phyloP scores from a whole-genome alignment of 768 basidiomycete species.

The Mycena floridula region DNA sequence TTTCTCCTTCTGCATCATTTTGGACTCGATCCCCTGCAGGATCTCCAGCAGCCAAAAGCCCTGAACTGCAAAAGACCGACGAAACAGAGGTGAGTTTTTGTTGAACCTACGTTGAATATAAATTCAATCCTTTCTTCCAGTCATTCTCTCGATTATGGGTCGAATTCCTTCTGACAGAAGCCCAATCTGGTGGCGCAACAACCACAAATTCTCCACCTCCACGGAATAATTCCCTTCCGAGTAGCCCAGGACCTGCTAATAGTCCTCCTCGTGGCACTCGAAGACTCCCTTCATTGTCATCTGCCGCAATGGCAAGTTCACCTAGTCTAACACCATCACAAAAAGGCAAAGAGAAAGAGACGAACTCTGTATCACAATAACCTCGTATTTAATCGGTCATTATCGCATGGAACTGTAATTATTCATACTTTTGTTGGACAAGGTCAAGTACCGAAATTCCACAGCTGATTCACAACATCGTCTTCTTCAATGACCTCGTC shows the following conservation, averaged over 20 bases:
- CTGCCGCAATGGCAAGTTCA: slow-evolving; percentile 30
- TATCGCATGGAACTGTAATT: background rate
- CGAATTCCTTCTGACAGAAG: slow-evolving; percentile 94
- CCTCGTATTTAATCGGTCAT: background rate
- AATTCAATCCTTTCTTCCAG: slow-evolving; percentile 31
- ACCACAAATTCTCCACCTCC: slow-evolving; percentile 20
- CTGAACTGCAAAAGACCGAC: slow-evolving; percentile 72
- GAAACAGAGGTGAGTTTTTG: slow-evolving; percentile 65
- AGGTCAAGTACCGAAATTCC: too few relatives aligned
- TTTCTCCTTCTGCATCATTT: slow-evolving; percentile 26
- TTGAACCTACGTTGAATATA: background rate
- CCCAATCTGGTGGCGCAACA: slow-evolving; percentile 38
- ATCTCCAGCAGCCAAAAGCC: slow-evolving; percentile 31
- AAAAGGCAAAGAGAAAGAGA: slow-evolving; percentile 43
- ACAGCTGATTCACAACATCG: too few relatives aligned
- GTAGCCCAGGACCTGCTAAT: slow-evolving; percentile 23
- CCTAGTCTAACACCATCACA: slow-evolving; percentile 30
- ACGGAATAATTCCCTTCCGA: slow-evolving; percentile 31
- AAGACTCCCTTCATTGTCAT: slow-evolving; percentile 33
- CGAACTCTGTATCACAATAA: background rate
- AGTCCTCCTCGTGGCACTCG: slow-evolving; percentile 19
- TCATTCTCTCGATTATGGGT: slow-evolving; percentile 98
- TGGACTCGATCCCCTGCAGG: slow-evolving; percentile 34
- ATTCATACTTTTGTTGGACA: too few relatives aligned
- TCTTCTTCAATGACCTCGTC: too few relatives aligned